Evolutionary conservation across 805 yeast species (phyloP).

Genomic region (Saturnispora diversa): DNA sequence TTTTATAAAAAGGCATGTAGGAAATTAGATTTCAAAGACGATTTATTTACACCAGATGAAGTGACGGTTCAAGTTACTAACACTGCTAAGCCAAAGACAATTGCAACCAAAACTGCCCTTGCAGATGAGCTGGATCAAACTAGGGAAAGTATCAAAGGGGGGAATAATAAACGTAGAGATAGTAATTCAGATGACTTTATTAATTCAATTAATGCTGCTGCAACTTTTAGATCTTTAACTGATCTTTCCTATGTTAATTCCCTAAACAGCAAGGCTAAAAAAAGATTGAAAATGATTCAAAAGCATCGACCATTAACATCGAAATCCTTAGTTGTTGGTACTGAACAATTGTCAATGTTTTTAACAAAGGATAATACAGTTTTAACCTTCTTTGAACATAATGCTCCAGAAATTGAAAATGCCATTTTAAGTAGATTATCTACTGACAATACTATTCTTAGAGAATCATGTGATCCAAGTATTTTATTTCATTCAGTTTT

Average conservation of each 20-base stretch:
- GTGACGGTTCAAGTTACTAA: no score
- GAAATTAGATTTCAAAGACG: conserved; percentile 1
- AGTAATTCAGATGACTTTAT: conserved; percentile 3
- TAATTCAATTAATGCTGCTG: conserved; percentile 9
- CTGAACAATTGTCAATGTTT: conserved; percentile 50
- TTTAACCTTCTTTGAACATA: conserved; percentile 49
- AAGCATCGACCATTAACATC: conserved; percentile 37
- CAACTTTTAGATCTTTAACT: conserved; percentile 29
- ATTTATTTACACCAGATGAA: background rate
- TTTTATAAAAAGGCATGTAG: conserved; percentile 2
- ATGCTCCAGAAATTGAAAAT: conserved; percentile 43
- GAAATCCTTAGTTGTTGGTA: conserved; percentile 38
- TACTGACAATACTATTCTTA: conserved; percentile 38
- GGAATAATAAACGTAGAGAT: background rate
- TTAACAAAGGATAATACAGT: conserved; percentile 38
- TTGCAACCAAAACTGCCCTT: conserved; percentile 13
- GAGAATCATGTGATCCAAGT: conserved; percentile 45
- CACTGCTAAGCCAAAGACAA: conserved; percentile 10
- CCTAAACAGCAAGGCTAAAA: conserved; percentile 11
- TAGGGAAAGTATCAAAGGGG: background rate
- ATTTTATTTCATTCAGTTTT: conserved; percentile 46
- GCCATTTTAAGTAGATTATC: conserved; percentile 44
- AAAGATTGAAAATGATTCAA: conserved; percentile 30
- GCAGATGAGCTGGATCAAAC: conserved; percentile 10
- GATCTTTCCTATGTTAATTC: conserved; percentile 25